Base-by-base conservation (phyloP, 2,329 filamentous ascomycete genomes). In the Colletotrichum noveboracense region DNA sequence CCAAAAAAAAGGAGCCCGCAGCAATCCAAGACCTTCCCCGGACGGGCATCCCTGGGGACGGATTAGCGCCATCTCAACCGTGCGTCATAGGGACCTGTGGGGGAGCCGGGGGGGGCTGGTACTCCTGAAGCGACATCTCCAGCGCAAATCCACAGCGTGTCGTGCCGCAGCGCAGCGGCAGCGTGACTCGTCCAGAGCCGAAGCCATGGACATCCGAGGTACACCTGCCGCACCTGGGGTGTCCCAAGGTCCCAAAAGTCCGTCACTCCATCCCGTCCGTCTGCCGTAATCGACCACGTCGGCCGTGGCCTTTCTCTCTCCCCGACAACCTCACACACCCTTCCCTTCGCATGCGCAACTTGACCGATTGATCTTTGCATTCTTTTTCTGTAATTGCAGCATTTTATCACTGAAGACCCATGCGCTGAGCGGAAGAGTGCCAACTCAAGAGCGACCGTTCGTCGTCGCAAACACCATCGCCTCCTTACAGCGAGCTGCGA, bases 31-130 rank as follows among this genome's bases (percentile, higher is more conserved):
- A 43, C 55, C 55, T 75, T 69, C 70, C 74, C 74, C 74, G 66
- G 74, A 74, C 64, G 70, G 70, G 28, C 74, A 65, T 38, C 60
- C 48, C 70, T 38, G 62, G 36, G 36, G 64, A 65, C 5, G 64
- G 74, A 56, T 60, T 74, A 76, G 74, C 65, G 70, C 43, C 48
- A 30, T 66, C 32, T 65, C 58, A 58, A 61, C 65, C 70, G 38
- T 69, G 74, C 74, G 74, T 76, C 74, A 76, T 76, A 69, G 70
- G 70, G 56, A 32, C 64, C 56, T 76, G 74, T 75, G 73, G 73
- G 73, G 70, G 70, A 75, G 61, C 55, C 73, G 70, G 64, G 70
- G 70, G 73, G 73, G 43, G 34, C 34, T 26, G 32, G 61, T 24
- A 24, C n/a, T 61, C 32, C 58, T 61, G 61, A 32, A 64, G 34